Percentiles rank a stretch among this genome's conserved stretches.
phyloP scores from a whole-genome alignment of 2,329 filamentous ascomycete genomes.

The Claviceps digitariae region DNA sequence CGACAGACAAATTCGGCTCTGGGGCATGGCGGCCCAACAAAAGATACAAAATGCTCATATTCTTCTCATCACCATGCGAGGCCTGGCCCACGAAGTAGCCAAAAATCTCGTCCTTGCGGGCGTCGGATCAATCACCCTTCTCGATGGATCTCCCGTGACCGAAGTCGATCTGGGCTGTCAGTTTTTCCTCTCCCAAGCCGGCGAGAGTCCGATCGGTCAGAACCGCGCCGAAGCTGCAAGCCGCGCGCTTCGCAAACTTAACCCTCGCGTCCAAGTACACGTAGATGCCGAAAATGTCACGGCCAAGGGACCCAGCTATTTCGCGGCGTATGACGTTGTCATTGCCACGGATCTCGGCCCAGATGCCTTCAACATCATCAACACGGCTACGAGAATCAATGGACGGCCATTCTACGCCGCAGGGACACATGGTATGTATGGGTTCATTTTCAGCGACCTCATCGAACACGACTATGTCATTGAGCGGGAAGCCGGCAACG shows the following conservation, averaged over 20 bases:
- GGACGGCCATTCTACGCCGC: conserved; percentile 79
- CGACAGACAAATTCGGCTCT: conserved; percentile 91
- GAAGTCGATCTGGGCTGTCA: conserved; percentile 70
- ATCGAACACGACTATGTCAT: conserved; percentile 84
- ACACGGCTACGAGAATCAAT: conserved; percentile 70
- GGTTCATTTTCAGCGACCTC: conserved; percentile 88
- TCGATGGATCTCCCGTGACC: conserved; percentile 63
- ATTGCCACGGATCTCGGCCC: conserved; percentile 84
- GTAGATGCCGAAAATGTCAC: conserved; percentile 56
- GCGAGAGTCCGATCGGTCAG: conserved; percentile 55
- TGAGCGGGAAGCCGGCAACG: conserved; percentile 70
- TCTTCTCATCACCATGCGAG: conserved; percentile 76
- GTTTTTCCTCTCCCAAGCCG: conserved; percentile 58
- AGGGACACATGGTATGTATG: conserved; percentile 77
- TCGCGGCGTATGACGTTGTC: conserved; percentile 65
- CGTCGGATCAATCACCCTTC: conserved; percentile 76
- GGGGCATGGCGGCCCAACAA: conserved; percentile 91
- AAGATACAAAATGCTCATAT: conserved; percentile 83
- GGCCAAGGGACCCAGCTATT: conserved; percentile 59
- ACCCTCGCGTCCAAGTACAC: conserved; percentile 70
- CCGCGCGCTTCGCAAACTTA: conserved; percentile 68
- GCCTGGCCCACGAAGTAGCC: conserved; percentile 83
- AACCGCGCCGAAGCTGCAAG: conserved; percentile 76
- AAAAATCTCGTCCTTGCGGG: conserved; percentile 96
- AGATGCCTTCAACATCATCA: conserved; percentile 61